Conservation (phyloP, 2,329 filamentous ascomycete genomes). For the Piedraia hortae region DNA sequence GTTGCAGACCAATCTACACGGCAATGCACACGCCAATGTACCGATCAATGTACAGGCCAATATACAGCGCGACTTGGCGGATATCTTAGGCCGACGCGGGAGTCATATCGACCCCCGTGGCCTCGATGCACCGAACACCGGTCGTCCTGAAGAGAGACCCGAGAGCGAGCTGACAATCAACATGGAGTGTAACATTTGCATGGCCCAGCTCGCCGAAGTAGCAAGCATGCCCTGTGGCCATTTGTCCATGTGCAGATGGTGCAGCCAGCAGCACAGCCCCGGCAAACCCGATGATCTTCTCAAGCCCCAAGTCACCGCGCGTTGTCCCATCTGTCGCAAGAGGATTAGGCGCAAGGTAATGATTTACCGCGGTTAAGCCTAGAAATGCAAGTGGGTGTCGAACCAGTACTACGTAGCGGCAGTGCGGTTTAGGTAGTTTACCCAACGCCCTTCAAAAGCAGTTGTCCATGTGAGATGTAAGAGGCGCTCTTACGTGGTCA, state of each 20-base stretch:
- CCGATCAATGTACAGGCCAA: too few relatives aligned
- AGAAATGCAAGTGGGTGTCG: too few relatives aligned
- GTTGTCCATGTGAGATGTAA: too few relatives aligned
- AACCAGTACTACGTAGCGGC: too few relatives aligned
- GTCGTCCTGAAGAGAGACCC: slow-evolving; percentile 20
- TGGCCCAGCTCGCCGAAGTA: slow-evolving; percentile 23
- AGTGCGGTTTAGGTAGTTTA: too few relatives aligned
- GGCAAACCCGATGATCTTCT: slow-evolving; percentile 15
- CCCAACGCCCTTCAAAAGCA: too few relatives aligned
- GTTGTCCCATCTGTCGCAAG: slow-evolving; percentile 22
- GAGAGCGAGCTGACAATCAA: slow-evolving; percentile 23
- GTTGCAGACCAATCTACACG: too few relatives aligned
- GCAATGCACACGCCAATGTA: too few relatives aligned
- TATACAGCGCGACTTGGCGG: too few relatives aligned
- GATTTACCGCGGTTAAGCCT: slow-evolving; percentile 8
- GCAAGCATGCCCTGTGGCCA: slow-evolving; percentile 27
- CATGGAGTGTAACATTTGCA: slow-evolving; percentile 26
- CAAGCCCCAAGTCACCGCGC: slow-evolving; percentile 13
- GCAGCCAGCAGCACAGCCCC: slow-evolving; percentile 23
- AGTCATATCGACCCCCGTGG: too few relatives aligned
- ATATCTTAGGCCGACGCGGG: too few relatives aligned
- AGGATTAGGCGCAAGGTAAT: slow-evolving; percentile 18
- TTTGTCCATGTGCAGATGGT: slow-evolving; percentile 27
- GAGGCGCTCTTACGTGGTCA: too few relatives aligned
- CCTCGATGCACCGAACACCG: slow-evolving; percentile 19